These are phyloP conservation scores for Suillus variegatus DNA, from an alignment of 768 basidiomycete genomes.

Conservation along the genomic window DNA sequence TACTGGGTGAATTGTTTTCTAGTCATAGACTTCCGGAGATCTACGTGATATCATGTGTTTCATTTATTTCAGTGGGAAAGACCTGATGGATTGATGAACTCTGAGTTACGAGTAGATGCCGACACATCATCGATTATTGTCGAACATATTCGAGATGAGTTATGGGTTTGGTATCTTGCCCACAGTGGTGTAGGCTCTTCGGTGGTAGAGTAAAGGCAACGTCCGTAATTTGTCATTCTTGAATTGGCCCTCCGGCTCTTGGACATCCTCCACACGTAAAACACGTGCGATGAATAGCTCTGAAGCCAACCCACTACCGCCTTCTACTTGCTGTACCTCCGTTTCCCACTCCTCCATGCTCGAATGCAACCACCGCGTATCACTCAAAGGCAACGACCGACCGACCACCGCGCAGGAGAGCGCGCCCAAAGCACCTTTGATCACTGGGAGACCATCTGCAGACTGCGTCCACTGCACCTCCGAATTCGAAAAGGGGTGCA, in stretches of 20 bases:
- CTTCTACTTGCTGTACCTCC: constrained; percentile 22
- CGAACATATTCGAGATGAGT: not conserved
- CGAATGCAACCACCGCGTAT: constrained; percentile 42
- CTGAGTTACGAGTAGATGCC: not conserved
- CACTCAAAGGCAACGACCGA: constrained; percentile 60
- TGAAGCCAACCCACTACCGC: constrained; percentile 43
- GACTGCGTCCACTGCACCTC: constrained; percentile 41
- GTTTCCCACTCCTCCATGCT: constrained; percentile 14
- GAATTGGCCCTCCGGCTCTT: constrained; percentile 22
- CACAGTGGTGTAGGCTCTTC: constrained; percentile 58
- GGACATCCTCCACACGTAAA: constrained; percentile 53
- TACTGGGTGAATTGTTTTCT: not conserved
- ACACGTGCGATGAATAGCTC: constrained; percentile 87
- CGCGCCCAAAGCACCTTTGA: constrained; percentile 65
- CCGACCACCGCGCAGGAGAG: constrained; percentile 71
- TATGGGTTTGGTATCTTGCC: constrained; percentile 23
- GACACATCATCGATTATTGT: not conserved
- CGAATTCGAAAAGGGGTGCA: constrained; percentile 54
- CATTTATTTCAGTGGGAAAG: not conserved
- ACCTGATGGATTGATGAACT: not conserved
- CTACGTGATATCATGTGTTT: not conserved
- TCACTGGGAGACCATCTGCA: constrained; percentile 57
- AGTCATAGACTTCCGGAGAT: not conserved
- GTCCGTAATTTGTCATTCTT: constrained; percentile 28
- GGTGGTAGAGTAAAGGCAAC: constrained; percentile 66